These are phyloP conservation scores for Purpureocillium takamizusanense DNA, from an alignment of 2,329 filamentous ascomycete genomes.

Conservation along the genomic window DNA sequence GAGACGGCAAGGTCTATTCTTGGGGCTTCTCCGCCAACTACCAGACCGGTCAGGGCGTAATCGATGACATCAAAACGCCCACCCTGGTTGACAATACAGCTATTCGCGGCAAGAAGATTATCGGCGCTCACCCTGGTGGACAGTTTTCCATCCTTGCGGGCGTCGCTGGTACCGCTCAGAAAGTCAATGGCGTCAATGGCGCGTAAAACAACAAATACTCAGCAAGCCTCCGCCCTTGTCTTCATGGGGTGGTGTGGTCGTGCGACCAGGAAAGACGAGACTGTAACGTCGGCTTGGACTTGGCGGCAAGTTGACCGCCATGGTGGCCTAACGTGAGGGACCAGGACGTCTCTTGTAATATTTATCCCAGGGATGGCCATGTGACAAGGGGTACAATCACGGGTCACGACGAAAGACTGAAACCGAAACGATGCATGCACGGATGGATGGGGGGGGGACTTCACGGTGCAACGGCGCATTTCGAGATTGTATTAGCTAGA, in stretches of 20 bases:
- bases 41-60: conserved; percentile 67
- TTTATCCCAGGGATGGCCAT: too few relatives aligned
- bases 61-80: conserved; percentile 71
- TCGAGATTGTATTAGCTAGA: conserved; percentile 6
- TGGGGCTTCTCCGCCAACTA: conserved; percentile 79
- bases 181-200: conserved; percentile 18
- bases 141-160: conserved; percentile 66
- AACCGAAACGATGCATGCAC: too few relatives aligned
- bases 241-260: too few relatives aligned
- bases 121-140: conserved; percentile 77
- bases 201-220: not conserved
- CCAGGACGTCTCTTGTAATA: too few relatives aligned
- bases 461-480: not conserved
- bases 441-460: too few relatives aligned
- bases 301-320: too few relatives aligned
- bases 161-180: conserved; percentile 19
- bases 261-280: too few relatives aligned
- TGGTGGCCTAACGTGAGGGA: too few relatives aligned
- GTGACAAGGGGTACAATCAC: too few relatives aligned
- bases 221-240: too few relatives aligned
- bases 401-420: too few relatives aligned
- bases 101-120: conserved; percentile 63
- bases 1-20: conserved; percentile 62
- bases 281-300: too few relatives aligned
- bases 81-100: conserved; percentile 80